Evolutionary conservation across 2,329 filamentous ascomycete genomes (phyloP).

Genomic region (Aspergillus terreus): DNA sequence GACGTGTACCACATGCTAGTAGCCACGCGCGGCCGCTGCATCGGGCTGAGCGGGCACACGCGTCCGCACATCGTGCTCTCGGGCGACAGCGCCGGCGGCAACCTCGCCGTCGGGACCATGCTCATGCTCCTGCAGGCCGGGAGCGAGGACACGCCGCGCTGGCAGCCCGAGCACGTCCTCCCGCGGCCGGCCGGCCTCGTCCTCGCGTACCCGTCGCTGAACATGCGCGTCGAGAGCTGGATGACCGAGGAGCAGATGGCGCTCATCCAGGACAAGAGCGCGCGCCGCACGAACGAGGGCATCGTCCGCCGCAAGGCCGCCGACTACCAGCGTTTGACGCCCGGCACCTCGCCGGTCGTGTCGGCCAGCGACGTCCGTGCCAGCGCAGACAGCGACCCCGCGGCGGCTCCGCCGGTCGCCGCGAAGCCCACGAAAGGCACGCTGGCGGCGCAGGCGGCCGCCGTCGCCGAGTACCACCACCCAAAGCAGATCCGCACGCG

Average conservation of each 20-base stretch:
- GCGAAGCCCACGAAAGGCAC: constrained; percentile 29
- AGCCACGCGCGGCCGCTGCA: constrained; percentile 66
- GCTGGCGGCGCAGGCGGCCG: constrained; percentile 34
- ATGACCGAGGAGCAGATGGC: constrained; percentile 99
- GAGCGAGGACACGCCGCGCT: constrained; percentile 53
- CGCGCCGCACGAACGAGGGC: constrained; percentile 71
- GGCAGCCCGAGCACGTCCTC: constrained; percentile 57
- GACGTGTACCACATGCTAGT: constrained; percentile 77
- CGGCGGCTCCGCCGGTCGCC: not conserved
- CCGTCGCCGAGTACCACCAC: constrained; percentile 32
- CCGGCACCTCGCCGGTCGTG: constrained; percentile 57
- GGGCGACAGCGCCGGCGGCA: constrained; percentile 80
- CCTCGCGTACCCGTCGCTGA: constrained; percentile 82
- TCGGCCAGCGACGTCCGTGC: constrained; percentile 55
- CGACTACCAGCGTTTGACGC: constrained; percentile 79
- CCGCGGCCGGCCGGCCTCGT: constrained; percentile 76
- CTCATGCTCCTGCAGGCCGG: constrained; percentile 85
- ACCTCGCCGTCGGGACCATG: constrained; percentile 73
- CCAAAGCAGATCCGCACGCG: constrained; percentile 65
- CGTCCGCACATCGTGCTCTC: constrained; percentile 68
- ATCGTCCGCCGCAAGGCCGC: constrained; percentile 81
- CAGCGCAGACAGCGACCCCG: too few species aligned
- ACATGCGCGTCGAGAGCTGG: constrained; percentile 98
- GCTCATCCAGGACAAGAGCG: constrained; percentile 77
- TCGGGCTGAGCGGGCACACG: constrained; percentile 66